Evolutionary conservation across 768 basidiomycete species (phyloP), one percentile per base, ranked within the genome.

Genomic region (Psilocybe tampanensis): DNA sequence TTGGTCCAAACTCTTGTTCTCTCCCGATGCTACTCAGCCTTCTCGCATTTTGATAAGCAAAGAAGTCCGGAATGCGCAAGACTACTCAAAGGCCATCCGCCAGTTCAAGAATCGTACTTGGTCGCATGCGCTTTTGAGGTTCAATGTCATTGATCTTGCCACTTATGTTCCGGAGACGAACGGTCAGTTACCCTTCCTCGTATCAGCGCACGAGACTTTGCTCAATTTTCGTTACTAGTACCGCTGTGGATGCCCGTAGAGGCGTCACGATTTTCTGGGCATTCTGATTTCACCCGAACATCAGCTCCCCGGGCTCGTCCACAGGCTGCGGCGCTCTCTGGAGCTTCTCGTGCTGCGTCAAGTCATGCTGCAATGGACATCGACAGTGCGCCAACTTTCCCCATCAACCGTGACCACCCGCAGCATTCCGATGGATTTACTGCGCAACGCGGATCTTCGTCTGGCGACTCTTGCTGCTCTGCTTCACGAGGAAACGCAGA

Each of bases 1-100:
- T 75, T 73, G 91, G 54, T 85, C 85, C 47, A 85, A 81, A 56
- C 79, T 93, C 47, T 71, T 90, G 18, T 90, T 92, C 70, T 86
- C 85, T 42, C 86, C 86, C 5, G 78, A 86, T 58, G 76, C 80
- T n/a, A 73, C 74, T 15, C 73, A 76, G 56, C 69, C 81, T 6
- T 73, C 78, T 43, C 83, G 85, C 34, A 82, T 91, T 44, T 72
- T 91, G 29, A 77, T 92, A 55, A 82, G 78, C 49, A 80, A 72
- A 54, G 85, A 88, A 66, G 84, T 86, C 13, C 83, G 79, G 66
- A 76, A 74, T 47, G 75, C 76, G 1, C 78, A 81, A 19, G 86
- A 91, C 55, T 93, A 89, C 63, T 67, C 75, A 48, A 72, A 66
- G 26, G 77, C 75, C 62, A 77, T 84, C 24, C 69, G 74, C 24